Evolutionary conservation across 2,329 filamentous ascomycete genomes (phyloP).

Genomic region (Remersonia thermophila): DNA sequence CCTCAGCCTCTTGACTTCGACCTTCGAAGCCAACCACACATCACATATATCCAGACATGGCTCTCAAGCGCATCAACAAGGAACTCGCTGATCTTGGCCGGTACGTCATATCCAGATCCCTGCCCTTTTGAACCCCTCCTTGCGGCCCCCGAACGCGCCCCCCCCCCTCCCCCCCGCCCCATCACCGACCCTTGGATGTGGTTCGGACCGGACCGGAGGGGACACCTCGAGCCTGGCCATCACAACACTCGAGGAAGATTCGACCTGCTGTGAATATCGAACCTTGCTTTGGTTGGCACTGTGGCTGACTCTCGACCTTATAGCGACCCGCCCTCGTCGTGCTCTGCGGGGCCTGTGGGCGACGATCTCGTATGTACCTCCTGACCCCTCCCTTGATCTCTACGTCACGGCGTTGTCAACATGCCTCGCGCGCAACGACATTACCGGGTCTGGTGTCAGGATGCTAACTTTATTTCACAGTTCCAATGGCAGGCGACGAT

Average conservation of each 20-base stretch:
- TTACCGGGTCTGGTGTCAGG: conserved; percentile 1
- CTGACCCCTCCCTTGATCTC: conserved; percentile 14
- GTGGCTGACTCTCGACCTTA: conserved; percentile 3
- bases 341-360: conserved; percentile 91
- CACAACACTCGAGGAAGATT: conserved; percentile 10
- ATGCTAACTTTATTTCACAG: conserved; percentile 35
- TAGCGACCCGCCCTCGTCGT: conserved; percentile 96
- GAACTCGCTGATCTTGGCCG: conserved; percentile 82
- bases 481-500: conserved; percentile 99
- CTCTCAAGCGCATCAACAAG: conserved; percentile 91
- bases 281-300: no score
- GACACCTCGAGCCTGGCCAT: not conserved
- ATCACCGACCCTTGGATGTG: no score
- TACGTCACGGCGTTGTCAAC: not conserved
- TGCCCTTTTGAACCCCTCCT: no score
- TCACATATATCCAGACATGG: conserved; percentile 42
- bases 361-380: conserved; percentile 79
- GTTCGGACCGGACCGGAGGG: no score
- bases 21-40: conserved; percentile 13
- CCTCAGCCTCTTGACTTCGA: conserved; percentile 11
- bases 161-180: no score
- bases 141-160: no score
- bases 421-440: conserved; percentile 1
- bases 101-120: conserved; percentile 38
- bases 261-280: no score